Conservation (phyloP, 2,329 filamentous ascomycete genomes). For the Fusarium compactum region DNA sequence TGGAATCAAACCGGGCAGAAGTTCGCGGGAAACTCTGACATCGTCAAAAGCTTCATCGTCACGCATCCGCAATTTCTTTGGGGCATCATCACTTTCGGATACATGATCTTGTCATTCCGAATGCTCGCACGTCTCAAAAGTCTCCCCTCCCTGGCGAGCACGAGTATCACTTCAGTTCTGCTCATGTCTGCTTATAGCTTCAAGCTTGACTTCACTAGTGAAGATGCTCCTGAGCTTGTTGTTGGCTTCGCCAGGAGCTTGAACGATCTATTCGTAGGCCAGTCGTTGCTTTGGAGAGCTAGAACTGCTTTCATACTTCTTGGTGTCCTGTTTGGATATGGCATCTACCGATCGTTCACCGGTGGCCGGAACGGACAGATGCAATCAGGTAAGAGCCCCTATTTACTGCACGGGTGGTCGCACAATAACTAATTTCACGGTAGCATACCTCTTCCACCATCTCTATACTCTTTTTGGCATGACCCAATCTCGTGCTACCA, state of each 20-base stretch:
- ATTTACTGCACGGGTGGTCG: background rate
- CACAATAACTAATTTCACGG: conserved; percentile 16
- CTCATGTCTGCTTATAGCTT: conserved; percentile 76
- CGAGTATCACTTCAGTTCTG: conserved; percentile 57
- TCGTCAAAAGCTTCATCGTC: conserved; percentile 78
- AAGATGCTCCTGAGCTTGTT: conserved; percentile 88
- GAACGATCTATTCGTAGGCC: conserved; percentile 56
- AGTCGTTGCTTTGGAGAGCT: conserved; percentile 62
- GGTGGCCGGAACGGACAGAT: conserved; percentile 42
- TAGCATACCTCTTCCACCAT: conserved; percentile 70
- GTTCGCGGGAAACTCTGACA: conserved; percentile 89
- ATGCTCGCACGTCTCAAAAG: conserved; percentile 58
- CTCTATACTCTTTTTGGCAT: conserved; percentile 82
- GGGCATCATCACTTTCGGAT: conserved; percentile 76
- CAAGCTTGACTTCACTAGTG: conserved; percentile 88
- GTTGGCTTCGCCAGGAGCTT: conserved; percentile 58
- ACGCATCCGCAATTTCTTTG: conserved; percentile 77
- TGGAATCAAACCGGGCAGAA: conserved; percentile 99
- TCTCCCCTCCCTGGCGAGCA: conserved; percentile 57
- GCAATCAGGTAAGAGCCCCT: conserved; percentile 47
- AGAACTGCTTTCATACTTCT: conserved; percentile 65
- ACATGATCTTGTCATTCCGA: conserved; percentile 68
- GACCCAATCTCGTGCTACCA: conserved; percentile 87
- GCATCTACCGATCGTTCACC: conserved; percentile 55
- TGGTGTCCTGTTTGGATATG: conserved; percentile 53